phyloP scores from a whole-genome alignment of 164 flowering plant species.

The Paratinospora sagittata region DNA sequence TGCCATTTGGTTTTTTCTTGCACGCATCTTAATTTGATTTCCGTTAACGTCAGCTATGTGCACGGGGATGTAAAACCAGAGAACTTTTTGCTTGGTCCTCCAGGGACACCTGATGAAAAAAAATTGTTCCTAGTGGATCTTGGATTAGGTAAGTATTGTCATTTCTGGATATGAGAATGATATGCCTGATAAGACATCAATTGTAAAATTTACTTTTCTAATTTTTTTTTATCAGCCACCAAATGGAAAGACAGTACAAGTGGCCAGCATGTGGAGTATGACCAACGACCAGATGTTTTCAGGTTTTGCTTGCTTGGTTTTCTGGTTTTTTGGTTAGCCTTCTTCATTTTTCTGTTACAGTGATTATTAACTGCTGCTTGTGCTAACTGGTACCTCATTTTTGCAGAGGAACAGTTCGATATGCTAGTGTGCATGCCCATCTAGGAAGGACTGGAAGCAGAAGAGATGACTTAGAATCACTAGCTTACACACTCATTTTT shows the following conservation, averaged over 20 bases:
- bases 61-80: constrained; percentile 99
- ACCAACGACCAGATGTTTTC: constrained; percentile 93
- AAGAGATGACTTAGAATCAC: constrained; percentile 95
- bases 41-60: constrained; percentile 47
- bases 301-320: constrained; percentile 28
- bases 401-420: constrained; percentile 91
- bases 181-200: neutral
- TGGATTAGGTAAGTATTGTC: constrained; percentile 62
- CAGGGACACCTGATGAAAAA: constrained; percentile 82
- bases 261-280: constrained; percentile 84
- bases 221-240: constrained; percentile 46
- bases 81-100: constrained; percentile 88
- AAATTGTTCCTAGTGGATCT: constrained; percentile 88
- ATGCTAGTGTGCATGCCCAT: constrained; percentile 99
- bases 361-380: neutral
- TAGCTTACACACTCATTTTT: constrained; percentile 88
- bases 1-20: neutral
- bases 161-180: neutral
- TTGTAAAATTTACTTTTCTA: neutral
- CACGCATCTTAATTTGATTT: neutral
- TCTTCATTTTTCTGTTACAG: neutral
- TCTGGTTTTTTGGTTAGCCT: neutral
- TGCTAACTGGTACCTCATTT: neutral
- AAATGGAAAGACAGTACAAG: constrained; percentile 72
- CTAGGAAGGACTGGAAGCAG: constrained; percentile 93